Evolutionary conservation across 345 rosid genomes (phyloP), one percentile per base, ranked within the genome.

Genomic region (Hevea brasiliensis): DNA sequence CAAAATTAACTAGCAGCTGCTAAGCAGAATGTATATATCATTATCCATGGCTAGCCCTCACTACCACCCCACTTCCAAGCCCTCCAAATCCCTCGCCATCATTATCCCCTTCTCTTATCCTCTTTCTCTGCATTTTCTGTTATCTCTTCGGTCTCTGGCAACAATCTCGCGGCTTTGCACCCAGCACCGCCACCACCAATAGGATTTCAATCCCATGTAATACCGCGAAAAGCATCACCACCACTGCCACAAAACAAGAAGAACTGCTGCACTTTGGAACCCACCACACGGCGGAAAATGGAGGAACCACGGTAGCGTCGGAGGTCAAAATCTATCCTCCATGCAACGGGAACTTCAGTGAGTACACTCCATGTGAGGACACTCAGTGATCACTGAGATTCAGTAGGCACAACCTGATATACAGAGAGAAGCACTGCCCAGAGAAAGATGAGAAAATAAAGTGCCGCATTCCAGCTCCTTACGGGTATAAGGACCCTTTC

Each of bases 351-450:
- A 79, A 51, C 54, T 77, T 76, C 76, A 79, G 79, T 71, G 85
- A 84, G 68, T 84, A 84, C 85, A 84, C 87, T 17, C 87, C 87
- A 13, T 84, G 87, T n/a, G 85, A 84, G 83, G 87, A 84, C 57
- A 41, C 27, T 3, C 44, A 67, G 41, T 64, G 87, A 59, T 81
- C 87, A 29, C 68, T 79, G 20, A 68, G 64, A 42, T 84, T 62
- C 76, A 61, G 53, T 1, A 50, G 87, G 75, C 15, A 7, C 6
- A 32, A 44, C 37, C 69, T 84, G 50, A 74, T 79, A n/a, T 84
- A 79, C 72, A 32, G 83, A 66, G 87, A 84, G 59, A 72, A 85
- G 65, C 87, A 84, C 74, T 79, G 82, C 27, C 82, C 82, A 0
- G 69, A 7, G 50, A 74, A 70, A 71, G 72, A 70, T 32, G 81